Base-by-base conservation (phyloP, 805 yeast genomes). In the Ogataea methylovora region DNA sequence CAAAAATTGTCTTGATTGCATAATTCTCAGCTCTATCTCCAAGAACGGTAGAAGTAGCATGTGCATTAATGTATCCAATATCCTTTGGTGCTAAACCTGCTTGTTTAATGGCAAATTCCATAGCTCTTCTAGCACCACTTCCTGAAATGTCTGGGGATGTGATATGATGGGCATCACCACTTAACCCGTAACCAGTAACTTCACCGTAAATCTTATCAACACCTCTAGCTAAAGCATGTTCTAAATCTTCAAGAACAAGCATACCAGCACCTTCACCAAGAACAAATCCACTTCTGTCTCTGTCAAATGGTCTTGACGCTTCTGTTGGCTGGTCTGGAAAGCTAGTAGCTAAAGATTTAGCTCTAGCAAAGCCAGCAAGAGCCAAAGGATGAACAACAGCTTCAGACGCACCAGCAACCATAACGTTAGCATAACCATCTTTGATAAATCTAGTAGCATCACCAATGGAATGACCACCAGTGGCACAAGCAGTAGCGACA, bases 341-440 rank as follows among this genome's bases (percentile, higher is more conserved):
- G 18, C 60, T 67, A 0, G 87, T 71, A 4, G 79, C 77, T 9
- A 92, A 71, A 3, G 94, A 79, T 45, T 84, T 77, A 4, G 96
- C 92, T 29, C 97, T 64, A 2, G 95, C 82, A 61, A 92, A 92
- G 1, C 97, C 97, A 0, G 92, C 83, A 4, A 92, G 60, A 0
- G 95, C 79, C 24, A 88, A 49, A 1, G 97, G 97, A 51, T 86
- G 94, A 8, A 87, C 64, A 10, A 86, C 72, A 3, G 90, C 78
- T 49, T 92, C 99, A 3, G 95, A 65, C 1, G 96, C 94, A n/a
- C 98, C 98, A 8, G 95, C 92, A 8, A 92, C 67, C 77, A 88
- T 84, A 4, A 81, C 84, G 44, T 87, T 80, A 9, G 90, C 85
- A 60, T 83, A 81, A 4, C 84, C 94, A 36, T 78, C 77, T 39